phyloP scores from a whole-genome alignment of 2,329 filamentous ascomycete genomes.

The Lasiodiplodia sp. region DNA sequence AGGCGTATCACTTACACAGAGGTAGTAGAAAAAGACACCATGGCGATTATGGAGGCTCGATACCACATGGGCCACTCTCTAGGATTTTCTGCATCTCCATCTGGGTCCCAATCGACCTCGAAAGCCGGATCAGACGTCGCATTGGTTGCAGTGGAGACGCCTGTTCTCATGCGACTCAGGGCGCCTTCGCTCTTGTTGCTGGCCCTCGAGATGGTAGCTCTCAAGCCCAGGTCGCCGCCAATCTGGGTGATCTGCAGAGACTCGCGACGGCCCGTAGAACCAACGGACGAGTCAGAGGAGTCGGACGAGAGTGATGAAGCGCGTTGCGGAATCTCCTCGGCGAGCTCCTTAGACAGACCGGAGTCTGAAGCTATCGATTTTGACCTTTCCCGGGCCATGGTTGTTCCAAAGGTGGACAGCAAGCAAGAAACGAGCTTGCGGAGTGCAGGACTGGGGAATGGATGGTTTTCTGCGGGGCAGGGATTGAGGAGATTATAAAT shows the following conservation, averaged over 20 bases:
- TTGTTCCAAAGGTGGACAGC: not conserved
- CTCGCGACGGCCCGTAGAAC: constrained; percentile 8
- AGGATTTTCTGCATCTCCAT: constrained; percentile 68
- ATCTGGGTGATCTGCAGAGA: constrained; percentile 10
- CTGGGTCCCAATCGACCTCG: constrained; percentile 75
- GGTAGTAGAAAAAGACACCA: constrained; percentile 65
- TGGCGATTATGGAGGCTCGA: constrained; percentile 61
- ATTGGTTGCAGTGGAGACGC: constrained; percentile 41
- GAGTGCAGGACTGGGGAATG: not conserved
- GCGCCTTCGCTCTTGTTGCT: constrained; percentile 12
- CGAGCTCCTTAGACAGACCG: constrained; percentile 15
- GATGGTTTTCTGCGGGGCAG: constrained; percentile 5
- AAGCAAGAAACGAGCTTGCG: not conserved
- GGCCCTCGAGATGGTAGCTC: constrained; percentile 9
- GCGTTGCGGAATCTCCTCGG: constrained; percentile 8
- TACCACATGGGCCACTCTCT: constrained; percentile 71
- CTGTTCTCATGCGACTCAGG: constrained; percentile 13
- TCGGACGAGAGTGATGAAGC: constrained; percentile 4
- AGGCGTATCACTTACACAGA: constrained; percentile 49
- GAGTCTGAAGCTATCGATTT: constrained; percentile 12
- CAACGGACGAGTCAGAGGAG: constrained; percentile 3
- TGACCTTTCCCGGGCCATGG: not conserved
- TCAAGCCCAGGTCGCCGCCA: constrained; percentile 15
- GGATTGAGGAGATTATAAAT: constrained; percentile 18
- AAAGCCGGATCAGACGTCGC: constrained; percentile 63